Base-by-base conservation (phyloP, 495 filamentous ascomycete genomes). In the Platismatia glauca region DNA sequence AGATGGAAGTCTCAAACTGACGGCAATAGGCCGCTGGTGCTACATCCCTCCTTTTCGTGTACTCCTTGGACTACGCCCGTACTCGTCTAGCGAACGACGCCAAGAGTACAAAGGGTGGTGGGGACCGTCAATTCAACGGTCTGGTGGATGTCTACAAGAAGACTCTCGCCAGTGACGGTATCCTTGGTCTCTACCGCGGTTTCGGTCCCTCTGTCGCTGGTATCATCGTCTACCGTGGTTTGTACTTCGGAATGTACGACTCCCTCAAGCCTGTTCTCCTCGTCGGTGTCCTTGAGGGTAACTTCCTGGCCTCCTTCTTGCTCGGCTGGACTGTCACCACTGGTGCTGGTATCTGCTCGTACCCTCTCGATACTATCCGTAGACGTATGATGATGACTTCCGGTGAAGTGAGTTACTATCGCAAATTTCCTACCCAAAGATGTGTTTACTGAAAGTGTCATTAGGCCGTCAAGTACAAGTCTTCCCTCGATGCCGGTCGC, bases 311-410 rank as follows among this genome's bases (percentile, higher is more conserved):
- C 76, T 97, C 94, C 61, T 98, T 97, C 91, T 71, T 84, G 73
- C 92, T 98, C 82, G 95, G 94, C 77, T 98, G 94, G 94, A 84
- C 84, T 81, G 95, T 98, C 84, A 97, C 94, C 79, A 98, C 95
- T 79, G 93, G 87, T 90, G 94, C 94, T 79, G 95, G 94, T 95
- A 96, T 98, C 80, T 93, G 93, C 80, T 97, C 94, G 73, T 98
- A 98, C 83, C 94, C 94, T 81, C 89, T 97, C 70, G 94, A 98
- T 78, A 98, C 94, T 73, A 87, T 98, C 82, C 94, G 94, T 86
- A 91, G 94, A 86, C 94, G 94, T 84, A 98, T 98, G 94, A 98
- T 98, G 94, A 98, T 98, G 94, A 97, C 92, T 71, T 88, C 85
- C 68, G 85, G 85, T 77, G 85, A 88, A 79, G 83, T 86, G 76